Percentiles rank a stretch among this genome's conserved stretches.
phyloP scores from a whole-genome alignment of 1,139 yeast species.

The Insectozyma bohioensis region DNA sequence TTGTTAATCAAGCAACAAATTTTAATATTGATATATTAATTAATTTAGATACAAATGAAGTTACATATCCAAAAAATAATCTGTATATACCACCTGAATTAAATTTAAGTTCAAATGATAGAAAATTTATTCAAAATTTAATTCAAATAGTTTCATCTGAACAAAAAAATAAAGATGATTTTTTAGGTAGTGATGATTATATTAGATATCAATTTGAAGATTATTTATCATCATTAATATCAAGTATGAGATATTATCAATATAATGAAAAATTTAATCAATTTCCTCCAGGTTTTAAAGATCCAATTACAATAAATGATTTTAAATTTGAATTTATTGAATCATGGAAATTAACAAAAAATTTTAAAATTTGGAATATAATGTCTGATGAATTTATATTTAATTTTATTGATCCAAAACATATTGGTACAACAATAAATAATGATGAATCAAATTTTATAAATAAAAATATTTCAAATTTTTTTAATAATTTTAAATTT shows the following conservation, averaged over 20 bases:
- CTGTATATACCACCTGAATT: slow-evolving; percentile 35
- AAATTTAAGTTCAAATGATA: slow-evolving; percentile 63
- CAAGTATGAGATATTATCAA: slow-evolving; percentile 69
- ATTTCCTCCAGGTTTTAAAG: slow-evolving; percentile 46
- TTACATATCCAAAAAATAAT: slow-evolving; percentile 39
- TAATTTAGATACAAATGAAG: slow-evolving; percentile 36
- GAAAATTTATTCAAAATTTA: slow-evolving; percentile 62
- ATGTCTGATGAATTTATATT: slow-evolving; percentile 86
- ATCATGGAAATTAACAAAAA: slow-evolving; percentile 66
- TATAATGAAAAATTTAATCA: slow-evolving; percentile 47
- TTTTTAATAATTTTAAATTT: slow-evolving; percentile 27
- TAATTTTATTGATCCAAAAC: slow-evolving; percentile 82
- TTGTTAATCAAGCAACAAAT: slow-evolving; percentile 64
- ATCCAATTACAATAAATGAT: slow-evolving; percentile 24
- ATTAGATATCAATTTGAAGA: slow-evolving; percentile 89
- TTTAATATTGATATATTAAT: slow-evolving; percentile 48
- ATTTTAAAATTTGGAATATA: slow-evolving; percentile 66
- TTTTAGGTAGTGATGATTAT: slow-evolving; percentile 82
- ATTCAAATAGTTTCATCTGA: slow-evolving; percentile 14
- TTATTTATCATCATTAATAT: slow-evolving; percentile 71
- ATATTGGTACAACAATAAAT: slow-evolving; percentile 50
- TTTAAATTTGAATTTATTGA: slow-evolving; percentile 60
- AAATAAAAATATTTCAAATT: slow-evolving; percentile 22
- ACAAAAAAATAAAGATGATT: slow-evolving; percentile 20
- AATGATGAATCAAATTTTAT: slow-evolving; percentile 13